Evolutionary conservation across 1,284 basidiomycete species (phyloP), one percentile per base, ranked within the genome.

Genomic region (Melampsora abietis-canadensis): DNA sequence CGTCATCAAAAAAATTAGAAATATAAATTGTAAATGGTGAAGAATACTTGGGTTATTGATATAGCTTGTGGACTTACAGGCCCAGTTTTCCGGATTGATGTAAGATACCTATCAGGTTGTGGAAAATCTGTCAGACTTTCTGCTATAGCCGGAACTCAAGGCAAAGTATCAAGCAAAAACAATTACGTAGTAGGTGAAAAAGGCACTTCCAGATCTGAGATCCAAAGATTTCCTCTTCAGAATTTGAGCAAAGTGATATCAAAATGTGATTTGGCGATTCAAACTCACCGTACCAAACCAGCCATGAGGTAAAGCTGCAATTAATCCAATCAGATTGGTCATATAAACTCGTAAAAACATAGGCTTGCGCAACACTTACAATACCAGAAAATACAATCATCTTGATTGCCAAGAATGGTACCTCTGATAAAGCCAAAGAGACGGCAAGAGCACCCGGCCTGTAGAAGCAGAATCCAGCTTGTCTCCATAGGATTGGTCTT

Each of bases 391-490:
- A 86, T 37, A 85, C 37, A 76, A 85, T 79, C 65, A 85, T 84
- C 76, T 84, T 83, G 2, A 80, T 77, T 0, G 83, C 80, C 76
- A 83, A 84, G 81, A 85, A 85, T 0, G 85, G 85, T 14, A 84
- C 80, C 77, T 86, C 85, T n/a, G n/a, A n/a, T n/a, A n/a, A n/a
- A 72, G 84, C 81, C 6, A 83, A 60, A 10, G 84, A 81, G 64
- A 80, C 89, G 4, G 89, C 89, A 21, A 92, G 80, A 0, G 88
- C 86, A 4, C 88, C 86, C 0, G 92, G 90, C 30, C 91, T 87
- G 81, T 92, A 94, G 82, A 94, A 87, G 76, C 89, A 87, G 81
- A 90, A 94, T 57, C 84, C 85, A n/a, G 87, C 88, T 78, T 86
- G 85, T 72, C 86, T 91, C 82, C 80, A 82, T 76, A 84, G 79